These are phyloP conservation scores for Takakia lepidozioides DNA, from an alignment of 225 moss, liverwort and hornwort species.

Conservation along the genomic window DNA sequence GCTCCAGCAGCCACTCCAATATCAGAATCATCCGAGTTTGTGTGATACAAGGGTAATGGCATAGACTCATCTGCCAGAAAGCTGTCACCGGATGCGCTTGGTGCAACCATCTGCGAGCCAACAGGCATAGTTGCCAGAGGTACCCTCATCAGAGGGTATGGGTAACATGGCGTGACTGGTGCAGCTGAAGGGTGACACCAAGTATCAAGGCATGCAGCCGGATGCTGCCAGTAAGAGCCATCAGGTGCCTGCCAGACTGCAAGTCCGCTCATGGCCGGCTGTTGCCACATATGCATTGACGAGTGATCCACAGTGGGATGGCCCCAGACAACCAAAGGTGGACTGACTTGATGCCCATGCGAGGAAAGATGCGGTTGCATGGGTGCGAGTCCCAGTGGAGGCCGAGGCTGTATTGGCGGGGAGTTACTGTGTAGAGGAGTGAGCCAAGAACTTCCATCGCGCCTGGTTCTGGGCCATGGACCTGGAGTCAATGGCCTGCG, in stretches of 20 bases:
- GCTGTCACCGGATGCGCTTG: constrained; percentile 48
- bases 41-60: constrained; percentile 68
- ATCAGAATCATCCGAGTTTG: constrained; percentile 59
- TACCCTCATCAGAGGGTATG: constrained; percentile 50
- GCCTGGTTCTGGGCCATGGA: constrained; percentile 75
- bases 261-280: constrained; percentile 58
- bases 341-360: constrained; percentile 28
- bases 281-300: constrained; percentile 96
- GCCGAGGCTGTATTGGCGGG: constrained; percentile 89
- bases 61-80: constrained; percentile 73
- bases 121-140: constrained; percentile 12
- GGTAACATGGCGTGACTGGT: too few relatives aligned
- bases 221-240: constrained; percentile 97
- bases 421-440: constrained; percentile 67
- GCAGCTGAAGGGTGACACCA: constrained; percentile 14
- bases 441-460: constrained; percentile 51
- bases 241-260: constrained; percentile 96
- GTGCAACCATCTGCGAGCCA: constrained; percentile 20
- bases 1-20: constrained; percentile 85
- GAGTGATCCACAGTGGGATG: constrained; percentile 90
- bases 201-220: constrained; percentile 40
- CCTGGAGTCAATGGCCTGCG: constrained; percentile 46
- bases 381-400: constrained; percentile 63
- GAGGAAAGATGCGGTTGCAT: constrained; percentile 64
- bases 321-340: constrained; percentile 91